phyloP scores from a whole-genome alignment of 2,329 filamentous ascomycete genomes.

The Paraphoma chrysanthemicola region DNA sequence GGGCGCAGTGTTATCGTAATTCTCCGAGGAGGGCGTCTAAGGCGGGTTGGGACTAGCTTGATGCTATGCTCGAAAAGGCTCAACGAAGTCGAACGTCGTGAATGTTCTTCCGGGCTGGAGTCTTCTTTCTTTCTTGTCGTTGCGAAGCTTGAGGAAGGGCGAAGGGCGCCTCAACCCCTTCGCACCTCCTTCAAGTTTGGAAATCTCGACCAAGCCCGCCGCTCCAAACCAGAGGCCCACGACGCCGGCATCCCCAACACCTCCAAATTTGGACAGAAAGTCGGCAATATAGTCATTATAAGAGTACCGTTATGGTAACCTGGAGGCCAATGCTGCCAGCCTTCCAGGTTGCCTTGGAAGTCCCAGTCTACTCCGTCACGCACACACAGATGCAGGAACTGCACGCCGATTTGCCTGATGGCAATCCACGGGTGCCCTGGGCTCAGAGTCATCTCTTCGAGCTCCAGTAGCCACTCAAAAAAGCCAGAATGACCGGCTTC shows the following conservation, averaged over 20 bases:
- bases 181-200: neutral
- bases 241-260: neutral
- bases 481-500: neutral
- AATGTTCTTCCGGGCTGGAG: neutral
- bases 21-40: slow-evolving; percentile 6
- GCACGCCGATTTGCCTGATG: too few relatives aligned
- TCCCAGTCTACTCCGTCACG: neutral
- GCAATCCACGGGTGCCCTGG: neutral
- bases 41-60: slow-evolving; percentile 3
- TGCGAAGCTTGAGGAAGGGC: neutral
- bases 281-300: neutral
- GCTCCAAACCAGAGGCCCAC: neutral
- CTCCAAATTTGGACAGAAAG: neutral
- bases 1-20: slow-evolving; percentile 20
- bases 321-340: neutral
- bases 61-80: neutral
- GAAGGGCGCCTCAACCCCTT: neutral
- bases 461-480: neutral
- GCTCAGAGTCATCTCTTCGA: neutral
- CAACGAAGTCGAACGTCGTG: neutral
- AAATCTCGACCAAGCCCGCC: neutral
- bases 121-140: neutral
- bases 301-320: neutral
- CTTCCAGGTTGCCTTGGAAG: neutral
- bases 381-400: neutral